phyloP scores from a whole-genome alignment of 192 early-diverging fungal genomes.

The Kickxella alabastrina region DNA sequence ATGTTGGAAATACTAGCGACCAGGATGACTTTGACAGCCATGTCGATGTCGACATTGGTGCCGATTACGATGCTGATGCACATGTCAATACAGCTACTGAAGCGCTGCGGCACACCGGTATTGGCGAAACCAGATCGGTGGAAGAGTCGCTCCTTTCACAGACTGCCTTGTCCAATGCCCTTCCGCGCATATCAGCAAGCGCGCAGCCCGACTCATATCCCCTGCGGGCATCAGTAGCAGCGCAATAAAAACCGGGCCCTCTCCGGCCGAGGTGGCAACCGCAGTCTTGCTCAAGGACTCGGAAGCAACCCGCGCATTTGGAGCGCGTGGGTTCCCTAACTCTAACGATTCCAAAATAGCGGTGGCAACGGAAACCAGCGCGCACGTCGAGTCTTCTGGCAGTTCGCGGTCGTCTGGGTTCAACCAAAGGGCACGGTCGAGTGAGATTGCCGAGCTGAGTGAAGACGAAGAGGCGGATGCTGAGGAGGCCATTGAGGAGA shows the following conservation, averaged over 20 bases:
- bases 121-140: too few species aligned
- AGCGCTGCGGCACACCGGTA: constrained; percentile 6
- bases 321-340: background rate
- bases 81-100: constrained; percentile 4
- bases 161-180: too few species aligned
- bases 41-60: too few species aligned
- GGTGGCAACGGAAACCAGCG: constrained; percentile 23
- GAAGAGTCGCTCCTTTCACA: too few species aligned
- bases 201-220: too few species aligned
- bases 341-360: constrained; percentile 26
- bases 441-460: constrained; percentile 20
- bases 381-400: background rate
- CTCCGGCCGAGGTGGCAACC: constrained; percentile 11
- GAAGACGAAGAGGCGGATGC: constrained; percentile 5
- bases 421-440: background rate
- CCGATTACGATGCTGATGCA: too few species aligned
- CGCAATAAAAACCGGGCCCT: constrained; percentile 3
- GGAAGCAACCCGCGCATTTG: constrained; percentile 8
- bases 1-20: constrained; percentile 1
- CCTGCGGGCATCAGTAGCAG: too few species aligned
- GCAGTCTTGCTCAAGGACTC: constrained; percentile 25
- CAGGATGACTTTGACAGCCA: background rate
- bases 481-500: constrained; percentile 25
- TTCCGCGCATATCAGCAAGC: too few species aligned
- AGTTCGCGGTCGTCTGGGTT: constrained; percentile 15